Evolutionary conservation across 352 stramenopile genomes (phyloP).

Genomic region (Phytopythium mirpurense): DNA sequence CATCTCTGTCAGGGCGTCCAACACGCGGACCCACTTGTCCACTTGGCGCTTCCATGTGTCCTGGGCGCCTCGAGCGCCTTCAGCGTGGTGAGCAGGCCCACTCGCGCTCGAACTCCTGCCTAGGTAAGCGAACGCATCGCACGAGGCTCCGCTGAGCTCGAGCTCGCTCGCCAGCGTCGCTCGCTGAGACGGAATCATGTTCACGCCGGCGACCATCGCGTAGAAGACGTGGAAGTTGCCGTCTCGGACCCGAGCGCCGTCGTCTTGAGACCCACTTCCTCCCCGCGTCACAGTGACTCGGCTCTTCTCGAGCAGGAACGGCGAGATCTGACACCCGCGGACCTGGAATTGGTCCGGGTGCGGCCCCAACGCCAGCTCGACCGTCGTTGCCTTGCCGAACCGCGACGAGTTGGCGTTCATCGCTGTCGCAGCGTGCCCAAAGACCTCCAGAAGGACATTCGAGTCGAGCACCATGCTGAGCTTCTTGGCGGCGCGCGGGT

Average conservation of each 20-base stretch:
- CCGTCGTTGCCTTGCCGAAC: conserved; percentile 60
- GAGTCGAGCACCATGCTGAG: conserved; percentile 55
- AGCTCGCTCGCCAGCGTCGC: conserved; percentile 31
- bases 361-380: conserved; percentile 37
- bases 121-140: conserved; percentile 49
- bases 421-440: conserved; percentile 56
- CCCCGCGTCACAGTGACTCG: conserved; percentile 35
- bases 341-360: conserved; percentile 55
- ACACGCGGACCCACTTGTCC: conserved; percentile 59
- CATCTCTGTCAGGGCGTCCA: conserved; percentile 41
- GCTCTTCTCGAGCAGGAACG: conserved; percentile 66
- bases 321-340: conserved; percentile 39
- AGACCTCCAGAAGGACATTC: conserved; percentile 75
- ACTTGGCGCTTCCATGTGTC: conserved; percentile 53
- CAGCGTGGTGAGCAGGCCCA: conserved; percentile 14
- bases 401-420: conserved; percentile 75
- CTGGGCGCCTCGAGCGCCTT: conserved; percentile 2
- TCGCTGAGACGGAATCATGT: conserved; percentile 27
- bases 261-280: not conserved
- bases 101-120: conserved; percentile 28
- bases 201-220: conserved; percentile 52
- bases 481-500: conserved; percentile 53
- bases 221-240: conserved; percentile 80
- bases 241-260: conserved; percentile 8
- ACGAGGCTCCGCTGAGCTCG: conserved; percentile 25